A percentile compares a stretch with the other conserved stretches of the same genome.
These are phyloP conservation scores for Malassezia restricta DNA, from an alignment of 1,284 basidiomycete species.

Conservation along the genomic window DNA sequence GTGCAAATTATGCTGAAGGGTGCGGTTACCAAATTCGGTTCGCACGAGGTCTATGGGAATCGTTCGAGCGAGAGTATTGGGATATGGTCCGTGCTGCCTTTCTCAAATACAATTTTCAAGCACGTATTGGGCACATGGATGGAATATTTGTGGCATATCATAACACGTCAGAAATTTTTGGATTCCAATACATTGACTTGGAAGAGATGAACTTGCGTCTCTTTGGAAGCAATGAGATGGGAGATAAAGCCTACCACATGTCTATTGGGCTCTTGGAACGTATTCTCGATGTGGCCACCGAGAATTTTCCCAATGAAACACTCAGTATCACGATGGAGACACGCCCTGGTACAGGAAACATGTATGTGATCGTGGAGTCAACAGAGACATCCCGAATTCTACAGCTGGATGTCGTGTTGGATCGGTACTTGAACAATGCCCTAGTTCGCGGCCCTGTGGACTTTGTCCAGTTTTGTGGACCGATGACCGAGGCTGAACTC, in stretches of 20 bases:
- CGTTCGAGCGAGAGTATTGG: slow-evolving; percentile 45
- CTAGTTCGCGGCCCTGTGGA: slow-evolving; percentile 36
- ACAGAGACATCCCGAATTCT: slow-evolving; percentile 15
- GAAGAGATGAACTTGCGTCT: slow-evolving; percentile 74
- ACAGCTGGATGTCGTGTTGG: slow-evolving; percentile 34
- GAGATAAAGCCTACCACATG: slow-evolving; percentile 64
- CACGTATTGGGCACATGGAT: slow-evolving; percentile 91
- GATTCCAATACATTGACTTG: slow-evolving; percentile 83
- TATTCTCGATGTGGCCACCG: slow-evolving; percentile 56
- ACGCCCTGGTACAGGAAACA: slow-evolving; percentile 11
- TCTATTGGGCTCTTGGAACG: slow-evolving; percentile 64
- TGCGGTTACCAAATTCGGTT: slow-evolving; percentile 44
- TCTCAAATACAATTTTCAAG: slow-evolving; percentile 92
- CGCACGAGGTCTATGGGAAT: slow-evolving; percentile 32
- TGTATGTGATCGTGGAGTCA: slow-evolving; percentile 34
- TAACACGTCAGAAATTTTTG: slow-evolving; percentile 75
- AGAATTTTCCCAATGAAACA: slow-evolving; percentile 53
- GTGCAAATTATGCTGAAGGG: slow-evolving; percentile 61
- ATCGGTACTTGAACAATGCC: slow-evolving; percentile 32
- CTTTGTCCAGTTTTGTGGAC: slow-evolving; percentile 22
- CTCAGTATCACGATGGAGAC: slow-evolving; percentile 34
- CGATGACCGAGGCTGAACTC: slow-evolving; percentile 16
- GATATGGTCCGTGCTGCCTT: slow-evolving; percentile 86
- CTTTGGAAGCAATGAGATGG: slow-evolving; percentile 58
- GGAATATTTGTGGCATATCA: slow-evolving; percentile 91